Evolutionary conservation across 2,329 filamentous ascomycete genomes (phyloP).

Genomic region (Incumbomyces delicatus): DNA sequence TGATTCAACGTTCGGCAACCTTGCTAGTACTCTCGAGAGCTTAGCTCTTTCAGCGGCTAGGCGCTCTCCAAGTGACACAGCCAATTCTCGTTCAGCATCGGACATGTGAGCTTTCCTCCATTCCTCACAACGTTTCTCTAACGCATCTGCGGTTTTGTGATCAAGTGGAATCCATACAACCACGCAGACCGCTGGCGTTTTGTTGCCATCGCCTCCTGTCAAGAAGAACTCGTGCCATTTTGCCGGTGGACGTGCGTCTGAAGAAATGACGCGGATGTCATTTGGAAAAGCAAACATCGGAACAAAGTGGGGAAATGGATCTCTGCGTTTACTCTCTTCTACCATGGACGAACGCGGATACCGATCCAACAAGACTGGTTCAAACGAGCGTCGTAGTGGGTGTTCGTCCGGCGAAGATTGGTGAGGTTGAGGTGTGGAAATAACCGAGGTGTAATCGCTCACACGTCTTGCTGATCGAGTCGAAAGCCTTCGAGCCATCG

Average conservation of each 20-base stretch:
- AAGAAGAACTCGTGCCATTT: slow-evolving; percentile 99
- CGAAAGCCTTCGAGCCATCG: slow-evolving; percentile 61
- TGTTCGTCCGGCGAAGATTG: slow-evolving; percentile 89
- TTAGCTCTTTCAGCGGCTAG: slow-evolving; percentile 81
- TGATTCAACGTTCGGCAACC: slow-evolving; percentile 68
- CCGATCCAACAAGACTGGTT: slow-evolving; percentile 88
- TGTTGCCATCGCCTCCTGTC: slow-evolving; percentile 86
- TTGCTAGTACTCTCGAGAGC: slow-evolving; percentile 75
- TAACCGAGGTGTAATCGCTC: slow-evolving; percentile 97
- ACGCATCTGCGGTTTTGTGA: slow-evolving; percentile 67
- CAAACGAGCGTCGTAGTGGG: slow-evolving; percentile 83
- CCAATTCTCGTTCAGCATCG: slow-evolving; percentile 89
- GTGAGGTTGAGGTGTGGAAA: slow-evolving; percentile 83
- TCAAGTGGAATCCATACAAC: slow-evolving; percentile 89
- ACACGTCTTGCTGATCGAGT: slow-evolving; percentile 75
- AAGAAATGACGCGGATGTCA: slow-evolving; percentile 92
- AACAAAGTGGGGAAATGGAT: slow-evolving; percentile 90
- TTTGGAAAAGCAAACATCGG: slow-evolving; percentile 99
- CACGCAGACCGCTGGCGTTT: slow-evolving; percentile 82
- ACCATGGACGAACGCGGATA: slow-evolving; percentile 77
- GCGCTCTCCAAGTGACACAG: slow-evolving; percentile 79
- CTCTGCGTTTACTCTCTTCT: slow-evolving; percentile 70
- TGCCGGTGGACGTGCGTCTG: slow-evolving; percentile 85
- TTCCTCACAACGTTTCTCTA: slow-evolving; percentile 65
- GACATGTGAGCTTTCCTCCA: slow-evolving; percentile 93